Base-by-base conservation (phyloP, 2,329 filamentous ascomycete genomes). In the Stagonosporopsis tanaceti region DNA sequence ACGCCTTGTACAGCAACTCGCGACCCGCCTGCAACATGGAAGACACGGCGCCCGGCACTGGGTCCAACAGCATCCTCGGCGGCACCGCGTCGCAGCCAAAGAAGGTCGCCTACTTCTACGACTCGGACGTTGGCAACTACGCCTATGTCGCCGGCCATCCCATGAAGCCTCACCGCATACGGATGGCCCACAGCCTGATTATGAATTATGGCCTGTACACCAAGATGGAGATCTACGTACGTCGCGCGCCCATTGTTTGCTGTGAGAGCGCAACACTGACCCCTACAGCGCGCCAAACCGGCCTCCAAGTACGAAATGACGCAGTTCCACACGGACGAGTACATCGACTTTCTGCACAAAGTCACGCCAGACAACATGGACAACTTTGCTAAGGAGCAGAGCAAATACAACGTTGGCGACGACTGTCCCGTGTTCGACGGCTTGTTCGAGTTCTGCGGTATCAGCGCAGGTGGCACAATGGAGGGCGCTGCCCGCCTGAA, bases 311-410 rank as follows among this genome's bases (percentile, higher is more conserved):
- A 86, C 72, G 87, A 90, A 71, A 89, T 90, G 87, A 89, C 87
- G 60, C 87, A 89, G 72, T 90, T 89, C 73, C 87, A 90, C 74
- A 89, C 87, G 8, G 87, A 89, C 74, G 87, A 90, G 64, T 90
- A 90, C 73, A 87, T 90, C 71, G 87, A 90, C 54, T 90, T 90
- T 71, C 80, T 90, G 40, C 85, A 86, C 61, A 96, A 96, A 69
- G 95, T 99, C 53, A 98, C 95, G 0, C 96, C 95, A 1, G 95
- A 99, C 80, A 99, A 99, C 75, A 98, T 98, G 92, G 96, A 99
- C 68, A 86, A 86, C 64, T 98, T 92, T 73, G 86, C 89, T 67
- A 91, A 93, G 68, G 95, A 99, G 76, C 93, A 98, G 76, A 89
- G 91, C 86, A 87, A 82, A 79, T 82, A 89, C 77, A 89, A 89